phyloP scores from a whole-genome alignment of 2,329 filamentous ascomycete species.

The Ceratocystis cubensis region DNA sequence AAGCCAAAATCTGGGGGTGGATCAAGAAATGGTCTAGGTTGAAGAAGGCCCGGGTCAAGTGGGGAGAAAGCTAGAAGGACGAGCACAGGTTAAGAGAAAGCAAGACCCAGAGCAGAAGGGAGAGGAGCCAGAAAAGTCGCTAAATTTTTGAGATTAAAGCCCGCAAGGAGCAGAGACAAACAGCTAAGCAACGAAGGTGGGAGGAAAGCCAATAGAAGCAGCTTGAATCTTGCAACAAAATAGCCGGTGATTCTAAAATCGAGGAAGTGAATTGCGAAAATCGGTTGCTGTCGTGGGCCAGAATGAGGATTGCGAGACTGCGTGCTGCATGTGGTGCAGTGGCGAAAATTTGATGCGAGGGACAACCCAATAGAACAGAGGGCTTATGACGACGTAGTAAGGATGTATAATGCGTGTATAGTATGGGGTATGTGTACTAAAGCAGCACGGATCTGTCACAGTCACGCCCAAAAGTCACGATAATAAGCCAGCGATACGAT shows the following conservation, averaged over 20 bases:
- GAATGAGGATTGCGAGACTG: not conserved
- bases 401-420: slow-evolving; percentile 1
- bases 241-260: not conserved
- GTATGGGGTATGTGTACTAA: not conserved
- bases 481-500: not conserved
- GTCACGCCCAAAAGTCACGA: slow-evolving; percentile 1
- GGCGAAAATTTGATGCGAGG: slow-evolving; percentile 8
- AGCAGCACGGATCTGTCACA: not conserved
- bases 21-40: slow-evolving; percentile 7
- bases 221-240: not conserved
- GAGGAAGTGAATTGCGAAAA: not conserved
- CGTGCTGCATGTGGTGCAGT: not conserved
- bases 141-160: slow-evolving; percentile 2
- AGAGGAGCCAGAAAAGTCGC: not conserved
- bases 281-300: not conserved
- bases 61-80: slow-evolving; percentile 1
- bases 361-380: not conserved
- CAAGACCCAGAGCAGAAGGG: not conserved
- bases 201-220: not conserved
- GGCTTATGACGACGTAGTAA: slow-evolving; percentile 1
- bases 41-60: slow-evolving; percentile 7
- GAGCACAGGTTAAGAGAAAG: not conserved
- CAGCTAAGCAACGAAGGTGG: not conserved
- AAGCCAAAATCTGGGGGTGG: slow-evolving; percentile 13
- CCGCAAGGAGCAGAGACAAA: not conserved